These are phyloP conservation scores for Backusella mclennaniae DNA, from an alignment of 192 early-diverging fungal genomes.

Conservation along the genomic window DNA sequence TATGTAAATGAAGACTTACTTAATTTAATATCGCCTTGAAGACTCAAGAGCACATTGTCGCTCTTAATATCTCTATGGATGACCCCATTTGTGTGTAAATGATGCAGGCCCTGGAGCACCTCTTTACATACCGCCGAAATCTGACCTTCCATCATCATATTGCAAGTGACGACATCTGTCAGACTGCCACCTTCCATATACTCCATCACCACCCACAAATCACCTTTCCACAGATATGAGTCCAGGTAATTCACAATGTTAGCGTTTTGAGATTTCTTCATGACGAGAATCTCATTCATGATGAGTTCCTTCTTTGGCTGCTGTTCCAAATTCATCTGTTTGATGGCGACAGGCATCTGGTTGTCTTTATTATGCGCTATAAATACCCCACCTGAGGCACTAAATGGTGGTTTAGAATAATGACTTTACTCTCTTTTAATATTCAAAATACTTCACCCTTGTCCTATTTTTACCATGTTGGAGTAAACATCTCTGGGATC, in stretches of 20 bases:
- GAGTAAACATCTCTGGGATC: slow-evolving; percentile 75
- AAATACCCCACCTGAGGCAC: slow-evolving; percentile 93
- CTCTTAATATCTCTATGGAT: slow-evolving; percentile 90
- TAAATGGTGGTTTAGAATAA: slow-evolving; percentile 13
- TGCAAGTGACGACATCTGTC: slow-evolving; percentile 79
- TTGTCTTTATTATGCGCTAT: slow-evolving; percentile 67
- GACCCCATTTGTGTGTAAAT: slow-evolving; percentile 72
- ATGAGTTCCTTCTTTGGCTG: slow-evolving; percentile 97
- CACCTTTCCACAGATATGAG: slow-evolving; percentile 75
- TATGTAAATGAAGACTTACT: slow-evolving; percentile 39
- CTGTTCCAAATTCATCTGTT: slow-evolving; percentile 94
- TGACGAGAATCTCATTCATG: slow-evolving; percentile 89
- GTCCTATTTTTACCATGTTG: slow-evolving; percentile 43
- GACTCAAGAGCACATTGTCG: slow-evolving; percentile 78
- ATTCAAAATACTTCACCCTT: slow-evolving; percentile 29
- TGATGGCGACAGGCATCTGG: slow-evolving; percentile 79
- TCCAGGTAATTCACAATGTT: slow-evolving; percentile 92
- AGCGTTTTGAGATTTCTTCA: slow-evolving; percentile 75
- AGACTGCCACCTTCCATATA: slow-evolving; percentile 89
- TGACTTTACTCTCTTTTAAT: no score
- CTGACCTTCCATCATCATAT: slow-evolving; percentile 82
- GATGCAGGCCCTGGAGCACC: slow-evolving; percentile 70
- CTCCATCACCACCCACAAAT: slow-evolving; percentile 92
- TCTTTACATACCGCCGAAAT: slow-evolving; percentile 82
- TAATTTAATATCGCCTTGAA: slow-evolving; percentile 72